These are phyloP conservation scores for Phylloporus sp. DNA, from an alignment of 768 basidiomycete species.

Conservation along the genomic window DNA sequence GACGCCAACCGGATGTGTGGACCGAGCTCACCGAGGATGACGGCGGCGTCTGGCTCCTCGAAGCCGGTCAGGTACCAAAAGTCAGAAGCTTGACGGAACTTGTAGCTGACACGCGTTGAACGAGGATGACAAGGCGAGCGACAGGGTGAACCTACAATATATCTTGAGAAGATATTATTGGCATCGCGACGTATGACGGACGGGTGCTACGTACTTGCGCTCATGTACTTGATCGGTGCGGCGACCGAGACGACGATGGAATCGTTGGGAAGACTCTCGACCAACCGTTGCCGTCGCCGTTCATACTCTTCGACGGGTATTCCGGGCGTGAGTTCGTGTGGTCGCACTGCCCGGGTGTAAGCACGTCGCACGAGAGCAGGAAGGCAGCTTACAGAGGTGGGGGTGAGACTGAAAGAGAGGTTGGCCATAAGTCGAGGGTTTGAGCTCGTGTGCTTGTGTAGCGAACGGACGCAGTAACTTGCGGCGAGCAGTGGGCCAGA, in stretches of 20 bases:
- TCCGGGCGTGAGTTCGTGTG: slow-evolving; percentile 76
- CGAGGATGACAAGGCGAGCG: slow-evolving; percentile 3
- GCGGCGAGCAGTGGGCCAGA: too few relatives aligned
- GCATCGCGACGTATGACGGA: slow-evolving; percentile 6
- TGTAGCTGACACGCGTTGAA: slow-evolving; percentile 58
- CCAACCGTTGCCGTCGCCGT: slow-evolving; percentile 56
- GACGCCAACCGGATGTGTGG: neutral
- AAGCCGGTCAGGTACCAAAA: slow-evolving; percentile 98
- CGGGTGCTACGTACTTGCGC: slow-evolving; percentile 53
- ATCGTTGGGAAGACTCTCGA: slow-evolving; percentile 68
- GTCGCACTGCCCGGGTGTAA: too few relatives aligned
- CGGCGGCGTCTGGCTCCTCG: slow-evolving; percentile 85
- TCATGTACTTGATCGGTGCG: slow-evolving; percentile 83
- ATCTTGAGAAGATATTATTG: slow-evolving; percentile 33
- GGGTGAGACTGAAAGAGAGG: slow-evolving; percentile 75
- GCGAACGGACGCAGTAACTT: slow-evolving; percentile 32
- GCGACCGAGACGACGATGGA: slow-evolving; percentile 74
- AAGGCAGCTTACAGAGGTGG: slow-evolving; percentile 58
- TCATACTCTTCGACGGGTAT: slow-evolving; percentile 79
- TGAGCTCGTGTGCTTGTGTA: slow-evolving; percentile 35
- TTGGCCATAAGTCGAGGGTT: slow-evolving; percentile 79
- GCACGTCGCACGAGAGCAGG: too few relatives aligned
- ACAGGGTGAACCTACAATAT: slow-evolving; percentile 62
- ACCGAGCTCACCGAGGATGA: slow-evolving; percentile 63
- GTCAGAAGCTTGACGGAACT: slow-evolving; percentile 87